Base-by-base conservation (phyloP, 352 stramenopile genomes). In the Phytophthora ohioensis region DNA sequence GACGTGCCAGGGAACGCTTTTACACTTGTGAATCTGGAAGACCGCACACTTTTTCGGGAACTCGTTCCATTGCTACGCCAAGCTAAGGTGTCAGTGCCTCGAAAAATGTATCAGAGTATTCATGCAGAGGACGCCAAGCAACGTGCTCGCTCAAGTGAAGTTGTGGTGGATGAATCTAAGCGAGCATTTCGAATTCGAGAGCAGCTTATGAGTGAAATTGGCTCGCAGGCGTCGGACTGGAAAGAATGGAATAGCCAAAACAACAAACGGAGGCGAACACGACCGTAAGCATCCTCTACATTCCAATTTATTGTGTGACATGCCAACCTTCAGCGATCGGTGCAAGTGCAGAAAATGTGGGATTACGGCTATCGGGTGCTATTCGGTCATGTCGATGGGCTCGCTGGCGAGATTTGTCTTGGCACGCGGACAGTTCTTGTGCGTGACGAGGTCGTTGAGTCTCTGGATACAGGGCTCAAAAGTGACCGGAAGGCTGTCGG, bases 391-490 rank as follows among this genome's bases (percentile, higher is more conserved):
- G 42, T 46, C 30, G 52, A 27, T 57, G 34, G 1, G n/a, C 17
- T 12, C 5, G n/a, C 9, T 53, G 38, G 13, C 49, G n/a, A 42
- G 30, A 13, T 30, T 47, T 59, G 8, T 54, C 8, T 15, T 12
- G 27, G 12, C 15, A 27, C 15, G 41, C 41, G 41, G 92, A 69
- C 94, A 98, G 31, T 85, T 85, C 76, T 97, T 97, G 76, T 98
- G 95, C 69, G 98, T 83, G 10, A 99, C 96, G 5, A 99, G 83
- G 51, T 89, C 85, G 38, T 88, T 90, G 6, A 99, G 83, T 31
- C 98, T 86, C 54, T 95, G 82, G 45, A 99, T 92, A 36, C 95
- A 94, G 35, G 98, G 90, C 17, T 98, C 96, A 48, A 99, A 1
- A 99, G 79, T 39, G 82, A 88, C 31, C 97, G 89, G 73, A 99